Percentiles rank a stretch among this genome's conserved stretches.
Conservation (phyloP, 129 eudicot species). For the Mikania micrantha region DNA sequence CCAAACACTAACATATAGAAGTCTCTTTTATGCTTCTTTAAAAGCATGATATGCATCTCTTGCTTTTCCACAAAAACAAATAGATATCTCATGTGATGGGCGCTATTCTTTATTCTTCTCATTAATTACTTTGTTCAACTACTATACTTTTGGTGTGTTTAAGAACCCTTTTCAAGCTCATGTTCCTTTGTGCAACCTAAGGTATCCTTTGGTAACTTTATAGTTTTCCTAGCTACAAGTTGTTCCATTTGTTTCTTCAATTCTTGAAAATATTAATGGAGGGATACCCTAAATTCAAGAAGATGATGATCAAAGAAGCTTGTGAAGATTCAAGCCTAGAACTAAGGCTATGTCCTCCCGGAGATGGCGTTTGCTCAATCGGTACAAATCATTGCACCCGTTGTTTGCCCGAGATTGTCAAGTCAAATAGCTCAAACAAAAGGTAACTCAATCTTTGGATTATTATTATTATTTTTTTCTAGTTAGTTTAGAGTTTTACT, state of each 20-base stretch:
- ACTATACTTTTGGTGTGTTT: slow-evolving; percentile 14
- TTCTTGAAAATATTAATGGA: slow-evolving; percentile 23
- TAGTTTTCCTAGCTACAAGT: no score
- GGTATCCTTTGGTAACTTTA: slow-evolving; percentile 9
- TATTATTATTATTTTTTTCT: no score
- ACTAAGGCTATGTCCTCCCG: slow-evolving; percentile 60
- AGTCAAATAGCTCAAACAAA: slow-evolving; percentile 38
- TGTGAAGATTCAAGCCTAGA: slow-evolving; percentile 48
- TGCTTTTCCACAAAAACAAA: slow-evolving; percentile 31
- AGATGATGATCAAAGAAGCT: slow-evolving; percentile 23
- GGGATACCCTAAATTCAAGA: slow-evolving; percentile 14
- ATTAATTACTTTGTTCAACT: slow-evolving; percentile 9
- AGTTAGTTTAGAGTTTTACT: no score
- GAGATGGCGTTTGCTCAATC: slow-evolving; percentile 31
- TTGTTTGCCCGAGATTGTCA: slow-evolving; percentile 20
- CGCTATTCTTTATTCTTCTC: slow-evolving; percentile 20
- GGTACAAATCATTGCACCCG: slow-evolving; percentile 12
- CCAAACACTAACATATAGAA: slow-evolving; percentile 20
- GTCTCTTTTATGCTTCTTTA: slow-evolving; percentile 31
- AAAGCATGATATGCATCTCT: slow-evolving; percentile 33
- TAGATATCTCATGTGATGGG: slow-evolving; percentile 33
- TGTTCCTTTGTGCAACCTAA: neutral
- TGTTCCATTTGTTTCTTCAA: no score
- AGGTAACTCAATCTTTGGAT: slow-evolving; percentile 32
- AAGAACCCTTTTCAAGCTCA: slow-evolving; percentile 13